These are phyloP conservation scores for Pseudogymnoascus verrucosus DNA, from an alignment of 2,329 filamentous ascomycete species.

Conservation along the genomic window DNA sequence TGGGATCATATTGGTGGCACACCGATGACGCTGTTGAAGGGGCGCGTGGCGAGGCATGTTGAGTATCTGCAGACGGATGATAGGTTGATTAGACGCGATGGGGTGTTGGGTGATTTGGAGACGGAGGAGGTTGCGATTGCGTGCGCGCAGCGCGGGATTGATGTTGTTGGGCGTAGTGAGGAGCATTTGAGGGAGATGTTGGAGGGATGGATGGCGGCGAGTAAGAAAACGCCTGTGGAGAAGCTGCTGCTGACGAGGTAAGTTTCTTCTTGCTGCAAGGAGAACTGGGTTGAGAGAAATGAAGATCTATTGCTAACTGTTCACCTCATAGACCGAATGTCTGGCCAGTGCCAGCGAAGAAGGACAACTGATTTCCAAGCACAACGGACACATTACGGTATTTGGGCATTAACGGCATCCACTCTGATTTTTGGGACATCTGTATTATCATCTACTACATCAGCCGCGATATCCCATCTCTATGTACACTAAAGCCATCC, in stretches of 20 bases:
- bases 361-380: neutral
- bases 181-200: constrained; percentile 31
- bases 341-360: neutral
- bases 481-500: neutral
- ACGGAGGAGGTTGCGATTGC: constrained; percentile 60
- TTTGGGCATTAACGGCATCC: neutral
- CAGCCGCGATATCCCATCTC: neutral
- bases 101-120: constrained; percentile 51
- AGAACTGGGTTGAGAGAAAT: neutral
- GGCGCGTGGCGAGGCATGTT: constrained; percentile 46
- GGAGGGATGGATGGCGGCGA: constrained; percentile 32
- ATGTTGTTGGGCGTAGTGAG: constrained; percentile 38
- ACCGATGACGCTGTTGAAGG: constrained; percentile 44
- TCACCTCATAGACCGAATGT: neutral
- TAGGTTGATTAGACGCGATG: constrained; percentile 53
- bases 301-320: neutral
- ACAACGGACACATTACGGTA: neutral
- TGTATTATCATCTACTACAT: constrained; percentile 2
- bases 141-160: constrained; percentile 60
- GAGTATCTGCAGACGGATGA: constrained; percentile 66
- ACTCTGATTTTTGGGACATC: neutral
- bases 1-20: constrained; percentile 38
- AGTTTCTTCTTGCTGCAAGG: constrained; percentile 9
- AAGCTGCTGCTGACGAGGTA: constrained; percentile 30
- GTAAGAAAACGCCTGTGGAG: constrained; percentile 25